phyloP scores from a whole-genome alignment of 1,284 basidiomycete genomes.

The Cryptococcus sp. region DNA sequence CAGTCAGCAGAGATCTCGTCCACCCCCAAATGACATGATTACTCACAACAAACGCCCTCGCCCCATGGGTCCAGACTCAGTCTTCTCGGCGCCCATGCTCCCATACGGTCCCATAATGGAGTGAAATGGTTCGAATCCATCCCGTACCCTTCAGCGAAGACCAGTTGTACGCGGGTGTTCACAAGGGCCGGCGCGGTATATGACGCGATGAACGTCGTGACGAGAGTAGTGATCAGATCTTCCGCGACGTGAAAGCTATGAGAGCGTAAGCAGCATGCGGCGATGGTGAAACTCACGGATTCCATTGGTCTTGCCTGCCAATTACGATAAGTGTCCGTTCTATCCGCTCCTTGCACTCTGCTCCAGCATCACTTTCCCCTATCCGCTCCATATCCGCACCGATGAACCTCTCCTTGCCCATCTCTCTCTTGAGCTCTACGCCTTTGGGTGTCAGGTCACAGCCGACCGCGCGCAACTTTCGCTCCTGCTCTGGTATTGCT shows the following conservation, averaged over 20 bases:
- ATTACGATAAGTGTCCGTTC: constrained; percentile 43
- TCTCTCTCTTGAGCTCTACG: constrained; percentile 22
- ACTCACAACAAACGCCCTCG: constrained; percentile 42
- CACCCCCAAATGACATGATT: neutral
- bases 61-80: constrained; percentile 43
- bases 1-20: neutral
- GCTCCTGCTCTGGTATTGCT: constrained; percentile 16
- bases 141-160: constrained; percentile 43
- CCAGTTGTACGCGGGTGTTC: constrained; percentile 39
- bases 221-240: constrained; percentile 48
- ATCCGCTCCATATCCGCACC: constrained; percentile 23
- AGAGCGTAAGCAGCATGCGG: neutral
- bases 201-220: constrained; percentile 36
- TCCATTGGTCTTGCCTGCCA: constrained; percentile 46
- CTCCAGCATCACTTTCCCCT: neutral
- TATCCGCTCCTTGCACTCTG: constrained; percentile 25
- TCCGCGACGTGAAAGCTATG: constrained; percentile 49
- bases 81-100: constrained; percentile 45
- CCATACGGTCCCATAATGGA: constrained; percentile 46
- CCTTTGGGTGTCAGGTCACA: constrained; percentile 36
- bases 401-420: constrained; percentile 43
- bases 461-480: constrained; percentile 19
- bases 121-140: constrained; percentile 47
- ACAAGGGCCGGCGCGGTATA: constrained; percentile 26
- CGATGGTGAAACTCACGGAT: constrained; percentile 38